Conservation (phyloP, 495 filamentous ascomycete genomes). For the Aspergillus bertholletiae region DNA sequence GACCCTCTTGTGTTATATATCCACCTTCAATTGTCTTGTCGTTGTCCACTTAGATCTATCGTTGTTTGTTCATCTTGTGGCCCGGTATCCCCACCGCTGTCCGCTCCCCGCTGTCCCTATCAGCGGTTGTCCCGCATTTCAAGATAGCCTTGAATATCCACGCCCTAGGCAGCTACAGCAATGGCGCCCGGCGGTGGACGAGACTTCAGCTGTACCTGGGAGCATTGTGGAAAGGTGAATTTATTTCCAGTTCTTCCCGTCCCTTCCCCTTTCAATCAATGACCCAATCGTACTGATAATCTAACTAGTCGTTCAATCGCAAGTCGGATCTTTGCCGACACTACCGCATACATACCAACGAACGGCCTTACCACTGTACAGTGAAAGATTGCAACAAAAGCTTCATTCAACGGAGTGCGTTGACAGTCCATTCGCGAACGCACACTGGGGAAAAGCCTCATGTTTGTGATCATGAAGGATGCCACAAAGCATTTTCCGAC, state of each 20-base stretch:
- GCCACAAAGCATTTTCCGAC: slow-evolving; percentile 82
- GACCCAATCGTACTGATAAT: not conserved
- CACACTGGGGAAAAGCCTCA: slow-evolving; percentile 92
- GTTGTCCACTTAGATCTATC: not conserved
- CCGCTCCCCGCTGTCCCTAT: slow-evolving; percentile 12
- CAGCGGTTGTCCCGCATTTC: slow-evolving; percentile 10
- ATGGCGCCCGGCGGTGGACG: slow-evolving; percentile 46
- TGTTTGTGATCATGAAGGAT: slow-evolving; percentile 73
- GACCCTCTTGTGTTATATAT: not conserved
- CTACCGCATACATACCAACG: slow-evolving; percentile 87
- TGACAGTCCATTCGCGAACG: slow-evolving; percentile 82
- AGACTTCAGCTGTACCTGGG: slow-evolving; percentile 47
- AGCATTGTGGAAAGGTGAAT: slow-evolving; percentile 43
- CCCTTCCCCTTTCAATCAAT: not conserved
- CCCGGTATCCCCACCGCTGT: slow-evolving; percentile 4
- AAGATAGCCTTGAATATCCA: slow-evolving; percentile 1
- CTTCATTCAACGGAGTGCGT: slow-evolving; percentile 85
- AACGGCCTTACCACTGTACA: slow-evolving; percentile 74
- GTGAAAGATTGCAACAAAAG: slow-evolving; percentile 73
- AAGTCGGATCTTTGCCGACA: slow-evolving; percentile 89
- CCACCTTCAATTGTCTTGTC: not conserved
- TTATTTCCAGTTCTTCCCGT: not conserved
- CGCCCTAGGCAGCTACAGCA: slow-evolving; percentile 10
- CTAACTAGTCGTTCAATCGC: slow-evolving; percentile 77
- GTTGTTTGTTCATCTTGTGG: slow-evolving; percentile 2